Conservation (phyloP, 371 early-diverging fungal species). For the Mortierella sp. region DNA sequence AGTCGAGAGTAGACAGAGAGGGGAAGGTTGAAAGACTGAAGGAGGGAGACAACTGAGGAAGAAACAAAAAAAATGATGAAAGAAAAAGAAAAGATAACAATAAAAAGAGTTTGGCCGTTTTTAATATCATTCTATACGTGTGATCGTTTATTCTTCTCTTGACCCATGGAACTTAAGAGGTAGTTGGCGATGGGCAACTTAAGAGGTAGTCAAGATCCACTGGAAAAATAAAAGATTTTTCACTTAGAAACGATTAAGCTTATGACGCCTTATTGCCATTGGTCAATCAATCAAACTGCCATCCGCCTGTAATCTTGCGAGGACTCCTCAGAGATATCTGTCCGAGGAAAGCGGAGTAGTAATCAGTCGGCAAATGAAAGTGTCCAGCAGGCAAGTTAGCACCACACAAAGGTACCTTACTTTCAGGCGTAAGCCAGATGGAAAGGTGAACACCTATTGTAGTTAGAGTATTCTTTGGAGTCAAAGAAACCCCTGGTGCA, state of each 20-base stretch:
- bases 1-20: not conserved
- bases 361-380: not conserved
- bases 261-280: conserved; percentile 1
- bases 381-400: too few species aligned
- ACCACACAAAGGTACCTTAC: too few species aligned
- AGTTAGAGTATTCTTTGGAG: too few species aligned
- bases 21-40: not conserved
- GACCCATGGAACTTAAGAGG: conserved; percentile 34
- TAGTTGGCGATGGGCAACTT: conserved; percentile 16
- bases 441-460: too few species aligned
- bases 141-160: conserved; percentile 1
- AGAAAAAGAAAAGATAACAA: conserved; percentile 1
- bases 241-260: conserved; percentile 22
- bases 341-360: not conserved
- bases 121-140: not conserved
- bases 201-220: conserved; percentile 13
- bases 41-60: not conserved
- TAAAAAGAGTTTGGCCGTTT: conserved; percentile 12
- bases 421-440: too few species aligned
- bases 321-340: too few species aligned
- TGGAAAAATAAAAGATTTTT: not conserved
- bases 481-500: too few species aligned
- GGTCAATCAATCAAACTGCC: not conserved
- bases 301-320: too few species aligned
- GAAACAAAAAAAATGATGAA: too few species aligned